These are phyloP conservation scores for Radiomyces spectabilis DNA, from an alignment of 192 early-diverging fungal species.

Conservation along the genomic window DNA sequence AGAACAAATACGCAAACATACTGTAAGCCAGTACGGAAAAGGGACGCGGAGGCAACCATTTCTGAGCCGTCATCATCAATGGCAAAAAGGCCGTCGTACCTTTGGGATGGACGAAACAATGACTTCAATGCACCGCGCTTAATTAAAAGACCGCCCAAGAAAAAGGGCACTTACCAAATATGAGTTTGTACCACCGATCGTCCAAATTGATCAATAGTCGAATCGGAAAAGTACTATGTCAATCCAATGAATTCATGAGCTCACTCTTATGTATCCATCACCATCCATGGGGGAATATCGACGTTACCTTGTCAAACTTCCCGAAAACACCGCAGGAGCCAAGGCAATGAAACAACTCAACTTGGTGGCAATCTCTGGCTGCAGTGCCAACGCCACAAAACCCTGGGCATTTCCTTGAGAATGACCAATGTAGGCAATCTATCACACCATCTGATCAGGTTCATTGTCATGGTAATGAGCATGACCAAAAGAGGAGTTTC, in stretches of 20 bases:
- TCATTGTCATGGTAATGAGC: not conserved
- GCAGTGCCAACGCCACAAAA: constrained; percentile 79
- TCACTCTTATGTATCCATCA: not conserved
- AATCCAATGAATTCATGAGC: not conserved
- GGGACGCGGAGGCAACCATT: constrained; percentile 16
- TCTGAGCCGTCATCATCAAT: constrained; percentile 30
- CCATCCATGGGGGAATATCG: too few relatives aligned
- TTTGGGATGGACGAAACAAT: not conserved
- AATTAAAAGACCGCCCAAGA: too few relatives aligned
- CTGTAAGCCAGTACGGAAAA: constrained; percentile 34
- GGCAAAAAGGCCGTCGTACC: constrained; percentile 27
- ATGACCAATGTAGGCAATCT: constrained; percentile 81
- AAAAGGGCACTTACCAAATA: constrained; percentile 21
- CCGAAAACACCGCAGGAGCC: constrained; percentile 57
- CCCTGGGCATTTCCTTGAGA: constrained; percentile 90
- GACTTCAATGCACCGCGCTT: too few relatives aligned
- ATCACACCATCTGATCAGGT: constrained; percentile 30
- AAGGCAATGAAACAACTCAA: constrained; percentile 87
- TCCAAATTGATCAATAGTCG: not conserved
- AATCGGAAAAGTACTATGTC: constrained; percentile 9
- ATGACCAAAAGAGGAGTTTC: not conserved
- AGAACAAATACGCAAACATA: constrained; percentile 44
- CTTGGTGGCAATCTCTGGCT: constrained; percentile 66
- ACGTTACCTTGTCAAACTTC: not conserved
- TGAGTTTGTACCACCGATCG: not conserved